phyloP scores from a whole-genome alignment of 805 yeast species.

The Pachysolen tannophilus region DNA sequence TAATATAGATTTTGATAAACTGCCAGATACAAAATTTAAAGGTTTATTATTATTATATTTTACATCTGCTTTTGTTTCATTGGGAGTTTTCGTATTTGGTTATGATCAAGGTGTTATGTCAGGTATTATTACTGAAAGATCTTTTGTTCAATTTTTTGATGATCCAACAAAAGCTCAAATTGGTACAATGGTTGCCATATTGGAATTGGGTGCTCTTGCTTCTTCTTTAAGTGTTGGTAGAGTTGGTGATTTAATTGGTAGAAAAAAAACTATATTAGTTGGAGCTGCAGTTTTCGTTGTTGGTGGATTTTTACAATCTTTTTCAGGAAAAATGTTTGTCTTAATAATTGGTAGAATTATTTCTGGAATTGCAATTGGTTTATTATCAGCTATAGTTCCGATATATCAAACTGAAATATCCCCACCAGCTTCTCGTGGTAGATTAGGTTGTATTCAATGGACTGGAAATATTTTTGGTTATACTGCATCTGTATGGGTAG shows the following conservation, averaged over 20 bases:
- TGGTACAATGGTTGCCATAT: slow-evolving; percentile 82
- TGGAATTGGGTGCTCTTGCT: slow-evolving; percentile 81
- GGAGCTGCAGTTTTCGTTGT: slow-evolving; percentile 70
- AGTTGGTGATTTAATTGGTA: slow-evolving; percentile 70
- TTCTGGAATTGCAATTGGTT: slow-evolving; percentile 83
- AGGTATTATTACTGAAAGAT: slow-evolving; percentile 69
- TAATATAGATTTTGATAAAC: slow-evolving; percentile 13
- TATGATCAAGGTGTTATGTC: slow-evolving; percentile 89
- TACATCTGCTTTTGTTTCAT: slow-evolving; percentile 55
- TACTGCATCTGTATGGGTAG: slow-evolving; percentile 80
- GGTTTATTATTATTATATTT: slow-evolving; percentile 21
- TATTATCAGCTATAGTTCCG: slow-evolving; percentile 77
- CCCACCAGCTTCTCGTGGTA: slow-evolving; percentile 81
- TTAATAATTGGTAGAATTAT: slow-evolving; percentile 72
- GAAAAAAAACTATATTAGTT: slow-evolving; percentile 63
- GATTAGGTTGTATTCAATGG: slow-evolving; percentile 79
- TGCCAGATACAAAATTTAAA: slow-evolving; percentile 13
- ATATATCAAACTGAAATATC: slow-evolving; percentile 84
- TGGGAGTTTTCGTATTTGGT: slow-evolving; percentile 63
- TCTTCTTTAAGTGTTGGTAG: slow-evolving; percentile 70
- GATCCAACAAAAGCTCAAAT: slow-evolving; percentile 67
- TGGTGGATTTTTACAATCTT: slow-evolving; percentile 70
- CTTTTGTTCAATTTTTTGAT: slow-evolving; percentile 62
- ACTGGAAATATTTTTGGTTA: slow-evolving; percentile 83
- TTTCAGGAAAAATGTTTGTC: slow-evolving; percentile 42